Evolutionary conservation across 805 yeast genomes (phyloP).

Genomic region (Crinitomyces ghanaensis): DNA sequence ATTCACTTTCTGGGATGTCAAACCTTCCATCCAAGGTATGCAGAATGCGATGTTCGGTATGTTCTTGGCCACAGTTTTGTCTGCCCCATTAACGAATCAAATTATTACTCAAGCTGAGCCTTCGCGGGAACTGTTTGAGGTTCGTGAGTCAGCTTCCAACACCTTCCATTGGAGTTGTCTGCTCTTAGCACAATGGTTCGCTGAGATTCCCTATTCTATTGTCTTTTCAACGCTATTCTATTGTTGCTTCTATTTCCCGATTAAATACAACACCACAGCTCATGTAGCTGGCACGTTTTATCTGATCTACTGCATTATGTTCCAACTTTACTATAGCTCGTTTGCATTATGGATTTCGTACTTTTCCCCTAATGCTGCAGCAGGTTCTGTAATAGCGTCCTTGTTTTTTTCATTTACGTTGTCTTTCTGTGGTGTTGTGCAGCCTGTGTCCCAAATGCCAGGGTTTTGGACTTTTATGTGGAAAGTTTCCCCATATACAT

Average conservation of each 20-base stretch:
- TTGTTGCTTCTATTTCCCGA: slow-evolving; percentile 42
- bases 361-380: slow-evolving; percentile 51
- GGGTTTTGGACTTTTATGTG: slow-evolving; percentile 82
- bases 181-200: slow-evolving; percentile 39
- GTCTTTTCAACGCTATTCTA: slow-evolving; percentile 40
- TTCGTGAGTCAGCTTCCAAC: slow-evolving; percentile 57
- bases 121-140: slow-evolving; percentile 55
- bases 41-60: slow-evolving; percentile 49
- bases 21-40: slow-evolving; percentile 40
- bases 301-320: slow-evolving; percentile 38
- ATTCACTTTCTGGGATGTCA: slow-evolving; percentile 54
- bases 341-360: slow-evolving; percentile 47
- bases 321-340: slow-evolving; percentile 39
- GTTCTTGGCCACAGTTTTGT: slow-evolving; percentile 45
- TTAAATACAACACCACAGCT: slow-evolving; percentile 33
- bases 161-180: slow-evolving; percentile 63
- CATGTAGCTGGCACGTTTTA: slow-evolving; percentile 40
- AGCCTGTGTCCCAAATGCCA: slow-evolving; percentile 48
- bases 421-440: slow-evolving; percentile 61
- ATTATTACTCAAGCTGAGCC: slow-evolving; percentile 47
- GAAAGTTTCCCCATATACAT: slow-evolving; percentile 59
- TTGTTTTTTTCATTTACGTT: slow-evolving; percentile 46
- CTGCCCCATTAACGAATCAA: slow-evolving; percentile 52
- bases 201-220: slow-evolving; percentile 51
- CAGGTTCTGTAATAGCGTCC: slow-evolving; percentile 51